Base-by-base conservation (phyloP, 2,329 filamentous ascomycete genomes). In the Scytalidium sp. region DNA sequence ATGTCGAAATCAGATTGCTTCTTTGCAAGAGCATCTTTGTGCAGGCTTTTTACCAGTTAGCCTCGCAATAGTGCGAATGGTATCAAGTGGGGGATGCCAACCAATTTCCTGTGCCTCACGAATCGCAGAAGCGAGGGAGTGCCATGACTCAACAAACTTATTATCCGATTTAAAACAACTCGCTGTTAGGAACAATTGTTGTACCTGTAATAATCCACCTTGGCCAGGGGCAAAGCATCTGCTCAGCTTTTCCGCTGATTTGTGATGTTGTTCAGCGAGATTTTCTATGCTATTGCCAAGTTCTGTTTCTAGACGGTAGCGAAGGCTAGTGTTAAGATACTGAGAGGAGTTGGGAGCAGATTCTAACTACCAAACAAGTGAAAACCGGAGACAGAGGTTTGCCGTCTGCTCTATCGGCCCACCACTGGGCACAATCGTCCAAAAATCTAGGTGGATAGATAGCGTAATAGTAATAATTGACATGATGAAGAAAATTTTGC, bases 81-180 rank as follows among this genome's bases (percentile, higher is more conserved):
- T n/a, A 29, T 19, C n/a, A 10, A 41, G 13, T 51, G n/a, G 9
- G 48, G 51, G 15, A 25, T 15, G 17, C 46, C 10, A 64, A 71
- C 73, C 74, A 43, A 75, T 62, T 53, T 78, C 75, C 55, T 76
- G 74, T 0, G 74, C 75, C 41, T 74, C 71, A 6, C 70, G 71
- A 23, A 78, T 72, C 2, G 70, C 68, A 46, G 61, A 61, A 17
- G 68, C 64, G 8, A 78, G 54, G 2, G 69, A 60, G 63, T 77
- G 74, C 75, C 75, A 78, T 1, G 75, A 68, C 23, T 76, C 72
- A 1, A 73, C 68, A 56, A 75, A 76, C 19, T 67, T 65, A 13
- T 69, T 70, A 49, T 75, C 73, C 3, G 69, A 70, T 51, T 76
- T 77, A 41, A 69, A 70, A 74, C 74, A 78, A 19, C 66, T 64